phyloP scores from a whole-genome alignment of 1,284 basidiomycete species.

The Cryptococcus sp. region DNA sequence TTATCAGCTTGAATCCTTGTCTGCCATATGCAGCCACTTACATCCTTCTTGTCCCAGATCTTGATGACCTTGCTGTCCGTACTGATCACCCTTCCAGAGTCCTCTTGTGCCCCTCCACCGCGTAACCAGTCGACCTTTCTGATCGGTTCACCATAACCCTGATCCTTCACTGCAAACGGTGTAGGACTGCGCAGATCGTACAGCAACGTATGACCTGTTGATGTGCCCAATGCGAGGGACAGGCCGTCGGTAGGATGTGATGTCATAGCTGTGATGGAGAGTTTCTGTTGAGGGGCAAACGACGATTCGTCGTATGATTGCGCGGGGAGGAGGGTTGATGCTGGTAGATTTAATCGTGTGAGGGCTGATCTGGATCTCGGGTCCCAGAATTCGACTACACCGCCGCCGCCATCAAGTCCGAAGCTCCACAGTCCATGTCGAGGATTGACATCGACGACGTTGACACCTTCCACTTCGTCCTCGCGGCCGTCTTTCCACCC shows the following conservation, averaged over 20 bases:
- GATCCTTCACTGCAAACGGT: slow-evolving; percentile 89
- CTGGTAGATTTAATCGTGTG: slow-evolving; percentile 70
- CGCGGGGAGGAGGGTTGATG: slow-evolving; percentile 60
- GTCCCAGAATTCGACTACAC: slow-evolving; percentile 95
- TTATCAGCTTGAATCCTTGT: slow-evolving; percentile 8
- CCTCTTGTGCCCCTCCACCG: slow-evolving; percentile 81
- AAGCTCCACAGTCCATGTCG: slow-evolving; percentile 89
- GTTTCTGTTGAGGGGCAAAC: slow-evolving; percentile 38
- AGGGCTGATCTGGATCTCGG: slow-evolving; percentile 71
- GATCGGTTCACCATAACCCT: slow-evolving; percentile 92
- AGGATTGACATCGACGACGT: slow-evolving; percentile 89
- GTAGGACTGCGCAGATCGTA: slow-evolving; percentile 88
- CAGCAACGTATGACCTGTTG: slow-evolving; percentile 87
- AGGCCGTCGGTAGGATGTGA: slow-evolving; percentile 80
- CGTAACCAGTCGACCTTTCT: slow-evolving; percentile 88
- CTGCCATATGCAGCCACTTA: slow-evolving; percentile 54
- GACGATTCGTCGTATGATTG: slow-evolving; percentile 35
- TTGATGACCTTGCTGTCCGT: slow-evolving; percentile 94
- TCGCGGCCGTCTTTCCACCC: slow-evolving; percentile 59
- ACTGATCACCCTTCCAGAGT: slow-evolving; percentile 72
- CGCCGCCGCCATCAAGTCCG: slow-evolving; percentile 64
- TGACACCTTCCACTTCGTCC: slow-evolving; percentile 72
- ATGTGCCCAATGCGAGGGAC: slow-evolving; percentile 91
- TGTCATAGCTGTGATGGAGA: slow-evolving; percentile 81
- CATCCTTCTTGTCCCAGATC: slow-evolving; percentile 84